A percentile compares a stretch with the other conserved stretches of the same genome.
These are phyloP conservation scores for Aspergillus saccharolyticus DNA, from an alignment of 495 filamentous ascomycete genomes.

Conservation along the genomic window DNA sequence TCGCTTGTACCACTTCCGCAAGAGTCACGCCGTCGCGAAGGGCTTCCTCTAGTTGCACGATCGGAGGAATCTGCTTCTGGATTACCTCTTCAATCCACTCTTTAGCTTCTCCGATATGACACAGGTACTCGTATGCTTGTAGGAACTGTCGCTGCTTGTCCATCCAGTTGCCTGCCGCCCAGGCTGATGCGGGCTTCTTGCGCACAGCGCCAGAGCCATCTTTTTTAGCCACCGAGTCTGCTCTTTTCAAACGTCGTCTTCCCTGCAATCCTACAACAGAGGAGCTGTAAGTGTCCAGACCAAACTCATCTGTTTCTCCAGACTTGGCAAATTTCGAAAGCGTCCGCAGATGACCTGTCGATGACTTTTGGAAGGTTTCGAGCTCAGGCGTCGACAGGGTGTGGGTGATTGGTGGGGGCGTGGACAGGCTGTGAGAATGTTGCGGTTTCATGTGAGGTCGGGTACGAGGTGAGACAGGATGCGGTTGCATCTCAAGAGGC, in stretches of 20 bases:
- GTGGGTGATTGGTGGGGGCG: slow-evolving; percentile 38
- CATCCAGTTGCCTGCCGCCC: slow-evolving; percentile 94
- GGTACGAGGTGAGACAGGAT: slow-evolving; percentile 29
- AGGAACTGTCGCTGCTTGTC: slow-evolving; percentile 95
- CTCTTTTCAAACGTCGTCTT: slow-evolving; percentile 73
- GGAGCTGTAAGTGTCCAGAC: slow-evolving; percentile 64
- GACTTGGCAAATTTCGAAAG: slow-evolving; percentile 80
- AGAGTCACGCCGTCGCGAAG: slow-evolving; percentile 90
- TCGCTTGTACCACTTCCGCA: slow-evolving; percentile 90
- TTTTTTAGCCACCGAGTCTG: slow-evolving; percentile 51
- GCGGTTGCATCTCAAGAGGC: slow-evolving; percentile 28
- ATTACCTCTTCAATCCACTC: slow-evolving; percentile 98
- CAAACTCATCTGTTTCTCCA: slow-evolving; percentile 70
- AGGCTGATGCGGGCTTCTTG: slow-evolving; percentile 55
- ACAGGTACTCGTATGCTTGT: slow-evolving; percentile 97
- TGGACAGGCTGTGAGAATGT: slow-evolving; percentile 36
- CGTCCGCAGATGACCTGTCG: slow-evolving; percentile 82
- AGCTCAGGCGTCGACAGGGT: slow-evolving; percentile 65
- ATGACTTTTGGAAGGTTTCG: slow-evolving; percentile 71
- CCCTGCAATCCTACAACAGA: slow-evolving; percentile 87
- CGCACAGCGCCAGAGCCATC: slow-evolving; percentile 39
- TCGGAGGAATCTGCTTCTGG: slow-evolving; percentile 80
- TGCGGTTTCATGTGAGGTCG: slow-evolving; percentile 38
- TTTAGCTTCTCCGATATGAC: slow-evolving; percentile 98
- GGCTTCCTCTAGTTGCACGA: slow-evolving; percentile 93